Evolutionary conservation across 208 protist genomes (phyloP), one percentile per base, ranked within the genome.

Genomic region (Leishmania major): DNA sequence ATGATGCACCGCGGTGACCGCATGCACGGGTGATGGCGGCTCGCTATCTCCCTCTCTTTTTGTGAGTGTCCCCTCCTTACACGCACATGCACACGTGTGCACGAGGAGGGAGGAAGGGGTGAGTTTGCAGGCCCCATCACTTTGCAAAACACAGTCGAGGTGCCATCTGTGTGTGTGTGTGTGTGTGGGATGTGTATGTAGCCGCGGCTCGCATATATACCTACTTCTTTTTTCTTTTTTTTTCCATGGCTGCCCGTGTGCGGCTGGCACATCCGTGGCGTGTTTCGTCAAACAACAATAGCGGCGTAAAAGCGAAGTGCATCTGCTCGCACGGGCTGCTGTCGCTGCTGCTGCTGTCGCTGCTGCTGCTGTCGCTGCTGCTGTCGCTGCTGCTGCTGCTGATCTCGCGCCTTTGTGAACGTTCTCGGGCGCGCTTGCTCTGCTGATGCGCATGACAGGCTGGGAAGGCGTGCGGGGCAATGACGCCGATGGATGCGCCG

Each of bases 151-250:
- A n/a, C 25, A 62, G 10, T 8, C 57, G 28, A 62, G 25, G 62
- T 67, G 62, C 1, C 40, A 43, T n/a, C 19, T 71, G 31, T 43
- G 4, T 40, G 3, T 64, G 1, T 40, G 3, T 64, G 1, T 28
- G 72, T 80, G 59, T 76, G 69, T 53, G 43, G 43, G 7, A 45
- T 70, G 28, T 28, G 72, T 80, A 49, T 76, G 69, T 74, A 11
- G 45, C 45, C 45, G 45, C 8, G 8, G 45, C 45, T 8, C 45
- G 45, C 45, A 49, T 49, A 49, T 49, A 49, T 49, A 49, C 8
- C 8, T 11, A 13, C 45, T 47, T 47, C 45, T 1, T n/a, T n/a
- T 43, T 43, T 3, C n/a, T n/a, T 43, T 43, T 49, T 49, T 2
- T 49, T 49, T 11, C 45, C 45, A 49, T 49, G 45, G 45, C 43